Base-by-base conservation (phyloP, 139 green algal species). In the Microglena sp. region DNA sequence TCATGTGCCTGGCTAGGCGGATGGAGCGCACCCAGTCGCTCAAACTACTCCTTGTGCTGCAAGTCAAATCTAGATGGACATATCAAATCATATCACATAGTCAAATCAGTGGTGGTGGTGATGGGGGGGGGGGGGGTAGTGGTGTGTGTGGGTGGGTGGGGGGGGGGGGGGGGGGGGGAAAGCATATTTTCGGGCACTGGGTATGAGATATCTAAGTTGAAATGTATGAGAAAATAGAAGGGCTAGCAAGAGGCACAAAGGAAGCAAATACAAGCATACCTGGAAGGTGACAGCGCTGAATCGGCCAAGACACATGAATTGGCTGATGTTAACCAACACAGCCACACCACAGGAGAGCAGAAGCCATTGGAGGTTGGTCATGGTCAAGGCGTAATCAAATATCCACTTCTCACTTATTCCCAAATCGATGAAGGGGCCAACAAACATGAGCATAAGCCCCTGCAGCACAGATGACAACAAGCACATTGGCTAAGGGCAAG, bases 221-320 rank as follows among this genome's bases (percentile, higher is more conserved):
- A n/a, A n/a, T n/a, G n/a, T n/a, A n/a, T n/a, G n/a, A n/a, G n/a
- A n/a, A n/a, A n/a, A n/a, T n/a, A n/a, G n/a, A n/a, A n/a, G n/a
- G n/a, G n/a, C n/a, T n/a, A n/a, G n/a, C n/a, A n/a, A n/a, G n/a
- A n/a, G n/a, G n/a, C n/a, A n/a, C n/a, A n/a, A n/a, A n/a, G n/a
- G n/a, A n/a, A n/a, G n/a, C 50, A 59, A 18, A 18, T 11, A 59
- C 28, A 26, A 4, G 8, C 83, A 1, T 53, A 92, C 89, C 82
- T 97, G 91, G 75, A 96, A 97, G 2, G 87, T 89, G 28, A 97
- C 85, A 0, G 91, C 91, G 21, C 78, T 86, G 77, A 97, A 97
- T 22, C 90, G 76, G 29, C 91, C 91, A 32, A 97, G 79, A 80
- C 91, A 97, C 74, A 91, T 85, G 76, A 96, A 97, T 82, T 97